Percentiles rank a stretch among this genome's conserved stretches.
Evolutionary conservation across 768 basidiomycete species (phyloP).

Genomic region (Kwoniella dejecticola): DNA sequence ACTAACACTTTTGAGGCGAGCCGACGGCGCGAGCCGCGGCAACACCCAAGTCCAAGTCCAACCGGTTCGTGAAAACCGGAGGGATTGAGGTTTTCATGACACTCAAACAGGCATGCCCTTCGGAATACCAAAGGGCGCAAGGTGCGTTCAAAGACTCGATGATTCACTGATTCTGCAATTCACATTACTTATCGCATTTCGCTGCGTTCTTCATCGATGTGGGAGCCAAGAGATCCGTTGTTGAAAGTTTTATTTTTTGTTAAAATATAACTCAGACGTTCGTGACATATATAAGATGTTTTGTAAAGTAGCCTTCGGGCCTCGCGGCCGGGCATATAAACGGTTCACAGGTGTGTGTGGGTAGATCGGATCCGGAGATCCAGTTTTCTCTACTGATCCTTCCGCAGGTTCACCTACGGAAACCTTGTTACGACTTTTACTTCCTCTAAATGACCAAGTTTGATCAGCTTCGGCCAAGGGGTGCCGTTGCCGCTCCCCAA

Average conservation of each 20-base stretch:
- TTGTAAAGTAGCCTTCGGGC: constrained; percentile 25
- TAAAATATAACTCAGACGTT: constrained; percentile 48
- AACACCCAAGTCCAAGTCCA: constrained; percentile 52
- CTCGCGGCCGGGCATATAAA: constrained; percentile 5
- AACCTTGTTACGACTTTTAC: constrained; percentile 74
- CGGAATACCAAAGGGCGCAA: constrained; percentile 75
- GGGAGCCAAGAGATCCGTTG: constrained; percentile 76
- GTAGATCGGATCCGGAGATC: constrained; percentile 61
- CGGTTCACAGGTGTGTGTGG: constrained; percentile 61
- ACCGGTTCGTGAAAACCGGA: constrained; percentile 26
- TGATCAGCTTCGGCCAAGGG: constrained; percentile 66
- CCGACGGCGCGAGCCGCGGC: constrained; percentile 30
- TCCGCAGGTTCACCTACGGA: constrained; percentile 80
- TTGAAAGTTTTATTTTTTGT: constrained; percentile 60
- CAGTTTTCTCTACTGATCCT: constrained; percentile 63
- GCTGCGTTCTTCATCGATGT: constrained; percentile 80
- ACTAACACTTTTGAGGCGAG: constrained; percentile 24
- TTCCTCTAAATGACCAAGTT: constrained; percentile 83
- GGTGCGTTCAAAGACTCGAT: constrained; percentile 64
- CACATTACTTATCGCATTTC: constrained; percentile 80
- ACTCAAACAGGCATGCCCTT: constrained; percentile 69
- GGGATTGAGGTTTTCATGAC: constrained; percentile 58
- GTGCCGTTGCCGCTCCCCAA: constrained; percentile 63
- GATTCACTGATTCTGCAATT: constrained; percentile 65
- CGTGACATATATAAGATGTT: constrained; percentile 37